A percentile compares a stretch with the other conserved stretches of the same genome.
phyloP scores from a whole-genome alignment of 2,329 filamentous ascomycete species.

The Coniochaeta pulveracea region DNA sequence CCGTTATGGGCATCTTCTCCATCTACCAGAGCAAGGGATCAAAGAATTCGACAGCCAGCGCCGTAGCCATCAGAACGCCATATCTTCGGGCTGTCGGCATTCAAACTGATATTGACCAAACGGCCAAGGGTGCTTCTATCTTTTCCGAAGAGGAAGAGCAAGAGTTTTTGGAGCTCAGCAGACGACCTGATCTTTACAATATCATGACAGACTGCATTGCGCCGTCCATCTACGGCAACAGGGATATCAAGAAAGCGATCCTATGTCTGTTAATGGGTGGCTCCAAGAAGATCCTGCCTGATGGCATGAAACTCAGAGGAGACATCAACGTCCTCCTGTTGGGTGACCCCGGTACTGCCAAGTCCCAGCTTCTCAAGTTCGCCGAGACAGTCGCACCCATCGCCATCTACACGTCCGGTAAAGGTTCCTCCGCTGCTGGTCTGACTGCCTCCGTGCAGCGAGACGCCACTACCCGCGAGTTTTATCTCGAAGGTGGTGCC shows the following conservation, averaged over 20 bases:
- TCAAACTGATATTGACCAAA: conserved; percentile 80
- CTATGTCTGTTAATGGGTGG: conserved; percentile 87
- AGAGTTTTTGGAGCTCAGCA: conserved; percentile 84
- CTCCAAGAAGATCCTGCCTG: conserved; percentile 93
- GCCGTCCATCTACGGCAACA: conserved; percentile 92
- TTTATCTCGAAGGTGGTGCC: conserved; percentile 94
- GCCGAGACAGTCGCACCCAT: conserved; percentile 94
- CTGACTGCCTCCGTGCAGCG: conserved; percentile 93
- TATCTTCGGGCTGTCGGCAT: conserved; percentile 91
- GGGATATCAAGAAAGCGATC: conserved; percentile 95
- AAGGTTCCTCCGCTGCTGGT: conserved; percentile 95
- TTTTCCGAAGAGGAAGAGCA: conserved; percentile 97
- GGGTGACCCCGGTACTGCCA: conserved; percentile 95
- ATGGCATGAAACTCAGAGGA: conserved; percentile 94
- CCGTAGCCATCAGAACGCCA: conserved; percentile 89
- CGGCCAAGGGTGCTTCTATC: conserved; percentile 68
- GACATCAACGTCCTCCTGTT: conserved; percentile 97
- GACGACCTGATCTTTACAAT: conserved; percentile 84
- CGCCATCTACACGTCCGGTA: conserved; percentile 96
- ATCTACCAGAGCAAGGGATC: conserved; percentile 91
- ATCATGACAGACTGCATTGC: conserved; percentile 87
- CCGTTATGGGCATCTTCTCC: conserved; percentile 93
- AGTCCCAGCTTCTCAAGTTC: conserved; percentile 94
- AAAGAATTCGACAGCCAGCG: conserved; percentile 65
- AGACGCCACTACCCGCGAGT: conserved; percentile 84